These are phyloP conservation scores for Kodamaea lidongshanica DNA, from an alignment of 805 yeast genomes.

Conservation along the genomic window DNA sequence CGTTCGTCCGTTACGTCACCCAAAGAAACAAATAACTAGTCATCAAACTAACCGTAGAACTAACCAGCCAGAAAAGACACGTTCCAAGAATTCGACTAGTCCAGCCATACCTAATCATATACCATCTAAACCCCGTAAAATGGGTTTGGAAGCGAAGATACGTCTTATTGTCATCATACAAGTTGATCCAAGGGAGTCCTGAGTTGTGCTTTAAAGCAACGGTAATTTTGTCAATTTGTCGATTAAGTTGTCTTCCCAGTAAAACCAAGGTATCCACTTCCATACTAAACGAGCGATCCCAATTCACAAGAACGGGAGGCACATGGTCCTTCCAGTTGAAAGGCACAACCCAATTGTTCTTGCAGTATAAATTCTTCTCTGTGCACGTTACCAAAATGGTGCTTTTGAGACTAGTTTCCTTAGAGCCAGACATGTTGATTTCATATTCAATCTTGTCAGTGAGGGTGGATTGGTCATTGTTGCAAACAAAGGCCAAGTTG, in stretches of 20 bases:
- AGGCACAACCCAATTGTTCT: conserved; percentile 29
- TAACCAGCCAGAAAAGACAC: conserved; percentile 15
- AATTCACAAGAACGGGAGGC: conserved; percentile 27
- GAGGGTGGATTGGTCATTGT: conserved; percentile 12
- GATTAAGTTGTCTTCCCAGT: conserved; percentile 6
- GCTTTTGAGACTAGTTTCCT: conserved; percentile 5
- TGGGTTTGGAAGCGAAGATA: conserved; percentile 14
- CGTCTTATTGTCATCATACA: conserved; percentile 9
- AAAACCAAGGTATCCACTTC: conserved; percentile 7
- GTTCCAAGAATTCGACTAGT: conserved; percentile 16
- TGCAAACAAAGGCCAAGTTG: conserved; percentile 23
- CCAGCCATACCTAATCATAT: conserved; percentile 18
- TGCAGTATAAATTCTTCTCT: conserved; percentile 21
- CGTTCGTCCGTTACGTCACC: too few relatives aligned
- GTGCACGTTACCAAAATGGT: conserved; percentile 25
- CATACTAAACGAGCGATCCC: conserved; percentile 12
- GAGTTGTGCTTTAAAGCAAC: conserved; percentile 1
- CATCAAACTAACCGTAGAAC: conserved; percentile 14
- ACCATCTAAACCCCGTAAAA: conserved; percentile 22
- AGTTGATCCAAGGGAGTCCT: neutral
- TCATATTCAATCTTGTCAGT: conserved; percentile 11
- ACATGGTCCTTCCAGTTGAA: conserved; percentile 32
- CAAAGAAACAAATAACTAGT: conserved; percentile 14
- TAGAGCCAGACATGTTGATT: conserved; percentile 2
- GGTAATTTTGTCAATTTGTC: neutral